Conservation (phyloP, 2,329 filamentous ascomycete genomes). For the Pleurostoma richardsiae region DNA sequence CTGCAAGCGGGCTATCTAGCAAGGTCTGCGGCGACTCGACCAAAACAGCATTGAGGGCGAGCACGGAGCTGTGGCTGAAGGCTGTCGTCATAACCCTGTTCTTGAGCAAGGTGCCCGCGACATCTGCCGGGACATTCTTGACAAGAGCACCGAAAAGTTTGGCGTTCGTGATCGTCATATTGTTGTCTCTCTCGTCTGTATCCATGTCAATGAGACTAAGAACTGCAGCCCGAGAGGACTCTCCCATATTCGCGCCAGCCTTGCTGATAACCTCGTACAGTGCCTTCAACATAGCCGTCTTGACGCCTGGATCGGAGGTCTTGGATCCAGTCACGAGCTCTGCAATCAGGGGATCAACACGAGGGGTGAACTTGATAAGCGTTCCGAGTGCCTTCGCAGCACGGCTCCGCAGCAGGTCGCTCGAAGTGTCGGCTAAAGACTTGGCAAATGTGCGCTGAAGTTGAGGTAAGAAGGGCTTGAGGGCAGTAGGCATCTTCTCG, state of each 20-base stretch:
- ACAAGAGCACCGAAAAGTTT: conserved; percentile 85
- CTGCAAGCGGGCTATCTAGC: conserved; percentile 57
- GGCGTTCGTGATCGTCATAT: conserved; percentile 85
- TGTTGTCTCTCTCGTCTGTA: conserved; percentile 65
- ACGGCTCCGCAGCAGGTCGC: conserved; percentile 78
- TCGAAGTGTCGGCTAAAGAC: conserved; percentile 87
- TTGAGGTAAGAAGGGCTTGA: conserved; percentile 96
- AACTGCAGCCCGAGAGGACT: conserved; percentile 80
- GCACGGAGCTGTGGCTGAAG: conserved; percentile 71
- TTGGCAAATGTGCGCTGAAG: conserved; percentile 96
- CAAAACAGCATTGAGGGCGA: conserved; percentile 85
- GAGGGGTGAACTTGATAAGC: conserved; percentile 89
- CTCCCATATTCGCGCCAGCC: conserved; percentile 91
- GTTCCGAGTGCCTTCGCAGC: conserved; percentile 93
- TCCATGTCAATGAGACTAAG: conserved; percentile 85
- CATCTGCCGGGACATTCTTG: conserved; percentile 74
- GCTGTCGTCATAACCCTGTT: conserved; percentile 75
- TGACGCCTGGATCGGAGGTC: conserved; percentile 80
- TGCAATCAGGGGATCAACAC: conserved; percentile 87
- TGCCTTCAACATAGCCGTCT: conserved; percentile 94
- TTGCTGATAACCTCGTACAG: conserved; percentile 95
- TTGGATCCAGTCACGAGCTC: conserved; percentile 95
- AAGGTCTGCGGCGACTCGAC: conserved; percentile 72
- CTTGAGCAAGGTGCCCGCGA: conserved; percentile 54
- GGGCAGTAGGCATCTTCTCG: conserved; percentile 90